Conservation (phyloP, 192 early-diverging fungal genomes). For the Pilaira anomala region DNA sequence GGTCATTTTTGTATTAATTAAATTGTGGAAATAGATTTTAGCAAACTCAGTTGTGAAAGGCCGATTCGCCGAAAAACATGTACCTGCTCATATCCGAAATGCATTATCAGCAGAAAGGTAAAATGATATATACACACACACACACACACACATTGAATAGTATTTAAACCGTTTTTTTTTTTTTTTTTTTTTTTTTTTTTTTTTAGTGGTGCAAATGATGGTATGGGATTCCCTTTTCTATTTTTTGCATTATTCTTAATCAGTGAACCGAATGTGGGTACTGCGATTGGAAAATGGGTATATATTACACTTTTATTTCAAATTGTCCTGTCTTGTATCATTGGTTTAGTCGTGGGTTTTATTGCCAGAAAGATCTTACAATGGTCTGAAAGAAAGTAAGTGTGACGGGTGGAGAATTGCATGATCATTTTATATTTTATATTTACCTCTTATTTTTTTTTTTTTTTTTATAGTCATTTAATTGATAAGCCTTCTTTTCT, state of each 20-base stretch:
- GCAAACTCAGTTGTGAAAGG: conserved; percentile 94
- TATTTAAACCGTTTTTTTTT: neutral
- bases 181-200: neutral
- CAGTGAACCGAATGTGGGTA: conserved; percentile 47
- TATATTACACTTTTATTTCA: conserved; percentile 75
- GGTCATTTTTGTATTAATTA: neutral
- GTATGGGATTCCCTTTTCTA: conserved; percentile 80
- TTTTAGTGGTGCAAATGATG: conserved; percentile 81
- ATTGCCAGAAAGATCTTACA: conserved; percentile 62
- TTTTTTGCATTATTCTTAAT: conserved; percentile 71
- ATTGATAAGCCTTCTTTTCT: conserved; percentile 89
- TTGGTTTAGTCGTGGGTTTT: conserved; percentile 72
- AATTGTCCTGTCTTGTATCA: conserved; percentile 62
- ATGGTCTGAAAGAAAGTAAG: conserved; percentile 55
- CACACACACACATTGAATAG: neutral
- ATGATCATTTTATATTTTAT: neutral
- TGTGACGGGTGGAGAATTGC: neutral
- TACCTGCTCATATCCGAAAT: conserved; percentile 72
- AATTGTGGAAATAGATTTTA: conserved; percentile 45
- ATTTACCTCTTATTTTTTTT: conserved; percentile 8
- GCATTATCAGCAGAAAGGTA: conserved; percentile 71
- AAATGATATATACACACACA: neutral
- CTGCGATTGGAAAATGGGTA: conserved; percentile 75
- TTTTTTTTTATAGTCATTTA: conserved; percentile 45
- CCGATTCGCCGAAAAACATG: conserved; percentile 86